These are phyloP conservation scores for Phyllosticta capitalensis DNA, from an alignment of 2,329 filamentous ascomycete genomes.

Conservation along the genomic window DNA sequence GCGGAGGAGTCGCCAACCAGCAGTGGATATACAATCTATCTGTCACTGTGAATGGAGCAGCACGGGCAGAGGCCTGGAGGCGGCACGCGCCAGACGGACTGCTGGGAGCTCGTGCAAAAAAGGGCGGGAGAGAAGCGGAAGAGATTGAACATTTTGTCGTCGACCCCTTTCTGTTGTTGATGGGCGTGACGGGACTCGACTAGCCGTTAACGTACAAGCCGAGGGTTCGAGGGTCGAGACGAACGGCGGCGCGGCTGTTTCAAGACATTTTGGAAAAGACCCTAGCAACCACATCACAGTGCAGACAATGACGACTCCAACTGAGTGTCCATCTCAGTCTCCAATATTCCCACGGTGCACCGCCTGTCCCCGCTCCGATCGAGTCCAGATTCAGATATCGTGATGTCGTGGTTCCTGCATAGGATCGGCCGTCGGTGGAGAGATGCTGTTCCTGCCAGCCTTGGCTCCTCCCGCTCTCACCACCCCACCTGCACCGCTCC, in stretches of 20 bases:
- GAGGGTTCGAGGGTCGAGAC: background rate
- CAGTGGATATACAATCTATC: constrained; percentile 8
- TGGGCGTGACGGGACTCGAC: background rate
- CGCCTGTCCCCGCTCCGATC: too few relatives aligned
- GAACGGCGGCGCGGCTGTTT: background rate
- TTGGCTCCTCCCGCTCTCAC: background rate
- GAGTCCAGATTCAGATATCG: too few relatives aligned
- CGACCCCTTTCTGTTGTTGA: too few relatives aligned
- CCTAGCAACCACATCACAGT: too few relatives aligned
- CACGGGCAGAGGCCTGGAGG: background rate
- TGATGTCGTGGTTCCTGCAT: background rate
- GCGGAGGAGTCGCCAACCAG: too few relatives aligned
- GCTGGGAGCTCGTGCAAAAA: too few relatives aligned
- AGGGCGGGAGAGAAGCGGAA: too few relatives aligned
- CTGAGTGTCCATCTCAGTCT: too few relatives aligned
- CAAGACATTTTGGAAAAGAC: too few relatives aligned
- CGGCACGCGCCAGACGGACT: background rate
- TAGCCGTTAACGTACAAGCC: background rate
- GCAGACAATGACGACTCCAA: too few relatives aligned
- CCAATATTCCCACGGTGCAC: too few relatives aligned
- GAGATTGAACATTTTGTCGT: too few relatives aligned
- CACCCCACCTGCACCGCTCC: constrained; percentile 1
- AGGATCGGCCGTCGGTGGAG: constrained; percentile 1
- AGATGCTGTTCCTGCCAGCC: constrained; percentile 1
- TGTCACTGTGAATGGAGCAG: constrained; percentile 7